These are phyloP conservation scores for Globisporangium echinulatum DNA, from an alignment of 352 stramenopile genomes.

Conservation along the genomic window DNA sequence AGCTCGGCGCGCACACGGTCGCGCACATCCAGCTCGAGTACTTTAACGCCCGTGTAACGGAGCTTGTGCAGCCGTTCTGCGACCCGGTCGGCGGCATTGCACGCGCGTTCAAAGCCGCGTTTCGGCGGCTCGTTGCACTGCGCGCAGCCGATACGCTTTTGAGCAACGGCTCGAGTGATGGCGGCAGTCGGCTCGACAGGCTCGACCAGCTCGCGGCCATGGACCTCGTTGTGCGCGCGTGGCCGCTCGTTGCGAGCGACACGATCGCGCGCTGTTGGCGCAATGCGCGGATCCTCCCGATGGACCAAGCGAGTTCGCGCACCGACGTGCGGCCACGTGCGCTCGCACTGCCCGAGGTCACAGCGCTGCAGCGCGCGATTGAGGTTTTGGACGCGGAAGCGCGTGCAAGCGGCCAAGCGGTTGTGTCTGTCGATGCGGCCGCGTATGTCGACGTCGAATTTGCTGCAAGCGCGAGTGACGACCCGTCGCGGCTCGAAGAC, in stretches of 20 bases:
- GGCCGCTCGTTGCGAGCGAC: constrained; percentile 10
- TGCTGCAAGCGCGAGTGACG: not conserved
- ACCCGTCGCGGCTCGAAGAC: constrained; percentile 9
- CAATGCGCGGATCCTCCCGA: constrained; percentile 12
- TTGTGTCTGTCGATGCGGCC: not conserved
- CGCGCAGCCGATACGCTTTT: constrained; percentile 8
- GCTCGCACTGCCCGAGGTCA: constrained; percentile 1
- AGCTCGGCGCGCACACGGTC: constrained; percentile 2
- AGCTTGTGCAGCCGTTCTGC: constrained; percentile 11
- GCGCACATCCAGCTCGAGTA: constrained; percentile 16
- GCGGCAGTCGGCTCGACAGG: too few relatives aligned
- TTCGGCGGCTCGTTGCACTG: constrained; percentile 10
- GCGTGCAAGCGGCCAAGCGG: not conserved
- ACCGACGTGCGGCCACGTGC: constrained; percentile 1
- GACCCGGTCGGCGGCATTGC: constrained; percentile 9
- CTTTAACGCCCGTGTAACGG: not conserved
- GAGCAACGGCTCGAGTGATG: not conserved
- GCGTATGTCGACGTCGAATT: not conserved
- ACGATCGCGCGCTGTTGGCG: constrained; percentile 11
- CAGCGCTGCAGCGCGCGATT: constrained; percentile 2
- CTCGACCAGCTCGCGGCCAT: constrained; percentile 10
- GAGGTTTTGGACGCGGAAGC: not conserved
- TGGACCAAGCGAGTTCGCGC: constrained; percentile 2
- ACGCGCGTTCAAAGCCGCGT: constrained; percentile 14
- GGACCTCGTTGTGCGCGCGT: constrained; percentile 11